Base-by-base conservation (phyloP, 1,284 basidiomycete genomes). In the Spongispora temasekensis region DNA sequence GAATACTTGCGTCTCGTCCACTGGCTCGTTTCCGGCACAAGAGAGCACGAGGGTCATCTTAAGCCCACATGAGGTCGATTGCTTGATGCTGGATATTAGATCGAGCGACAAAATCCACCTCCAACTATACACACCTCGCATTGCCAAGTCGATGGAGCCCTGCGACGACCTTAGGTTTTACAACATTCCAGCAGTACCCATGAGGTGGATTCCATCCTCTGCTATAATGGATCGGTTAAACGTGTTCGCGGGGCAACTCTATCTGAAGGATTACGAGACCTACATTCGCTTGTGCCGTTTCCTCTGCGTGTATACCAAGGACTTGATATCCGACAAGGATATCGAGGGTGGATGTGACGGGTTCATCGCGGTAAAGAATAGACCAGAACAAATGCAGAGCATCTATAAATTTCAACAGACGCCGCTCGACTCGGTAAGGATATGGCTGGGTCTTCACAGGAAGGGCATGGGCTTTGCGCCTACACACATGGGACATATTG, bases 21-120 rank as follows among this genome's bases (percentile, higher is more conserved):
- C 48, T 81, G 83, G 83, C 67, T 84, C 30, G 42, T 80, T 19
- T 76, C 78, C 0, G 59, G 59, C n/a, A 65, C 52, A 17, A 2
- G 35, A 12, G 28, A 15, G 28, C 1, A 50, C 4, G 51, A 55
- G 1, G 60, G 73, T 85, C 30, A 61, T 78, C 19, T 55, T 83
- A 54, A 84, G 83, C 61, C 81, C 83, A 1, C 75, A 67, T 56
- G 83, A 85, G 60, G 79, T 67, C 44, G 75, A 83, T 52, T 57
- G 61, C 44, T 69, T 84, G 28, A 67, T 84, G 3, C 75, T 75
- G 0, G 27, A 60, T 1, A 80, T 83, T 54, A 75, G 72, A 46
- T 55, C 56, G 23, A 76, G 73, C 64, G 59, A 59, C 8, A 48
- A 55, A 1, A 77, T 81, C 5, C 69, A 67, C 55, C 70, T 85